Base-by-base conservation (phyloP, 108 stramenopile species). In the Nitzschia inconspicua region DNA sequence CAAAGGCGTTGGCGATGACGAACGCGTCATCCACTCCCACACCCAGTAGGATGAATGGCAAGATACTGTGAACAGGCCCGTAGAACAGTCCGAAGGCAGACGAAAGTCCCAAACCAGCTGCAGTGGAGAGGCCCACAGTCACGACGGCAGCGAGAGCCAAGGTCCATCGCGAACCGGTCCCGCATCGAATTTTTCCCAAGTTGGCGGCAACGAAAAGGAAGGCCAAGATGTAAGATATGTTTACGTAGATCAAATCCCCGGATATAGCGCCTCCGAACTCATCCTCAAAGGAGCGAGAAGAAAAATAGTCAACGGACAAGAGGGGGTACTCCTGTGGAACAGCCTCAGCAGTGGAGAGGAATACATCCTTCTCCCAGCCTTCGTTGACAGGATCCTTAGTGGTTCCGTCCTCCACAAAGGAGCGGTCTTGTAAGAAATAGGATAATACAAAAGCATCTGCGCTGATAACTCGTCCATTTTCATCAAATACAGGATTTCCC, bases 1-100 rank as follows among this genome's bases (percentile, higher is more conserved):
- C 69, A 40, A 84, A 78, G 0, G 83, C 79, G 58, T 84, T 84
- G 63, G 73, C 83, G 66, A 93, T 89, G 27, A 93, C 88, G 54
- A 93, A 93, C 13, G 69, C 69, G 63, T 93, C 91, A 68, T 93
- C 91, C 11, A 93, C 88, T 10, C 91, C 91, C 31, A 93, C 83
- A 7, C 91, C 91, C 13, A 93, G 69, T 0, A 93, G 69, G 29
- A 93, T 82, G 48, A 93, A 93, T 1, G 91, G 91, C 4, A 93
- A 75, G 6, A 89, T 63, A 25, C 72, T 72, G 60, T 93, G 88
- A 0, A 93, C 78, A 8, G 88, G 88, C 22, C 84, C 83, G 66
- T 83, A 89, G 52, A 84, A 63, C 35, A 85, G 66, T 2, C 86
- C 91, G 34, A 71, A 46, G 44, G 70, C 47, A 11, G 81, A 76